Evolutionary conservation across 1,139 yeast species (phyloP).

Genomic region (Lodderomyces pseudojiufengensis): DNA sequence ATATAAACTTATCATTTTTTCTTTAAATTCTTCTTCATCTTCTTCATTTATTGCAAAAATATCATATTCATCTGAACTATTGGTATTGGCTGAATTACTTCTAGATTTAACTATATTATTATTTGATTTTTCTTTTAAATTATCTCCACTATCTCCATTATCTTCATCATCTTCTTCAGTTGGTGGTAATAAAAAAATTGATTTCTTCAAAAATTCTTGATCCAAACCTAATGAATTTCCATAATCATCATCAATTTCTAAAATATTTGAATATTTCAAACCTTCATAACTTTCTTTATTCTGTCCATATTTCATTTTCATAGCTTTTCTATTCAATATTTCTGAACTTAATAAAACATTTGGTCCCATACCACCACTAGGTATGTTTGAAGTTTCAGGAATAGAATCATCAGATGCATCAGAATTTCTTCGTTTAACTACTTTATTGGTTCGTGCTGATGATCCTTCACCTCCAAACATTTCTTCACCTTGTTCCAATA

Average conservation of each 20-base stretch:
- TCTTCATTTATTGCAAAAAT: conserved; percentile 15
- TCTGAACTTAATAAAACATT: conserved; percentile 13
- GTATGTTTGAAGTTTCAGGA: conserved; percentile 3
- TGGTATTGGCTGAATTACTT: too few species aligned
- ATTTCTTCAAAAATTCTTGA: conserved; percentile 13
- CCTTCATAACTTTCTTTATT: conserved; percentile 20
- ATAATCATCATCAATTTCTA: conserved; percentile 20
- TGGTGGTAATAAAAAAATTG: conserved; percentile 17
- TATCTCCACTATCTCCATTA: too few species aligned
- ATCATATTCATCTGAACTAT: conserved; percentile 15
- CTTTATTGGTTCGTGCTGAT: conserved; percentile 28
- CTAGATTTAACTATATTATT: too few species aligned
- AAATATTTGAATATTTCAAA: conserved; percentile 26
- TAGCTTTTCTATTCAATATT: conserved; percentile 11
- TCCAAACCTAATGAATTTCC: conserved; percentile 18
- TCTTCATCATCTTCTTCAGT: conserved; percentile 22
- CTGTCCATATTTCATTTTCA: conserved; percentile 11
- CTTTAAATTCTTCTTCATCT: conserved; percentile 36
- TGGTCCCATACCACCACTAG: neutral
- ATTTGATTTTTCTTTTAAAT: conserved; percentile 12
- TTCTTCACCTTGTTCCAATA: conserved; percentile 78
- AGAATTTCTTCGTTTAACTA: conserved; percentile 5
- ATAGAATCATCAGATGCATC: conserved; percentile 9
- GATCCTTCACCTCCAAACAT: conserved; percentile 68
- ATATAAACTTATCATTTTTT: conserved; percentile 65